A percentile compares a stretch with the other conserved stretches of the same genome.
Conservation (phyloP, 2,329 filamentous ascomycete species). For the Aspergillus ruber region DNA sequence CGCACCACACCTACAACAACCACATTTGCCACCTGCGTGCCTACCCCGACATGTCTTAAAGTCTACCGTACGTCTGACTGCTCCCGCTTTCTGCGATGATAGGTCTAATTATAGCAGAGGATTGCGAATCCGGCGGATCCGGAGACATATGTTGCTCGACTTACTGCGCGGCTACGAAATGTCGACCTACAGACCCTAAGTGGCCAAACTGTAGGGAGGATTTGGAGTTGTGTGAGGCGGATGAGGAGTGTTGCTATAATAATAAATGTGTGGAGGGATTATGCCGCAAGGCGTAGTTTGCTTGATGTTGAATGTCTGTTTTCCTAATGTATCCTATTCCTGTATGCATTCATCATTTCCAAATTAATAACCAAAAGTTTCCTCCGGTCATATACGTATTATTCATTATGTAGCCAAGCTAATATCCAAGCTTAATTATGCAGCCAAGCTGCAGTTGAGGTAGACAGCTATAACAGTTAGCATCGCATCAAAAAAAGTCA, state of each 20-base stretch:
- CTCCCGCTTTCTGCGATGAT: no score
- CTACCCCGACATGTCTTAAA: conserved; percentile 17
- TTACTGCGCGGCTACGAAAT: conserved; percentile 24
- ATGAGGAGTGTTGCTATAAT: conserved; percentile 24
- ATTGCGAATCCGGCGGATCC: conserved; percentile 14
- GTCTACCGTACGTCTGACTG: conserved; percentile 23
- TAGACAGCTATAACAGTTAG: neutral
- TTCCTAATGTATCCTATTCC: no score
- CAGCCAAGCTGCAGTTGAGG: no score
- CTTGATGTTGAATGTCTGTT: no score
- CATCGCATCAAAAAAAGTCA: neutral
- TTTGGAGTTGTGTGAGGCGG: conserved; percentile 16
- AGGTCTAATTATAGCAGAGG: no score
- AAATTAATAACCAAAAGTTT: no score
- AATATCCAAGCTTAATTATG: no score
- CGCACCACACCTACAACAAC: conserved; percentile 11
- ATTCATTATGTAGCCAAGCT: neutral
- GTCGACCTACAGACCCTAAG: conserved; percentile 20
- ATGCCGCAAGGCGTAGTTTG: conserved; percentile 7
- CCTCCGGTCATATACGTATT: no score
- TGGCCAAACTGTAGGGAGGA: conserved; percentile 24
- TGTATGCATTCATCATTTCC: no score
- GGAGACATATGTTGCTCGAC: conserved; percentile 20
- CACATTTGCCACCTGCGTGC: conserved; percentile 18
- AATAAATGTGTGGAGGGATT: conserved; percentile 20